phyloP scores from a whole-genome alignment of 2,329 filamentous ascomycete species.

The Colletotrichum spaethianum region DNA sequence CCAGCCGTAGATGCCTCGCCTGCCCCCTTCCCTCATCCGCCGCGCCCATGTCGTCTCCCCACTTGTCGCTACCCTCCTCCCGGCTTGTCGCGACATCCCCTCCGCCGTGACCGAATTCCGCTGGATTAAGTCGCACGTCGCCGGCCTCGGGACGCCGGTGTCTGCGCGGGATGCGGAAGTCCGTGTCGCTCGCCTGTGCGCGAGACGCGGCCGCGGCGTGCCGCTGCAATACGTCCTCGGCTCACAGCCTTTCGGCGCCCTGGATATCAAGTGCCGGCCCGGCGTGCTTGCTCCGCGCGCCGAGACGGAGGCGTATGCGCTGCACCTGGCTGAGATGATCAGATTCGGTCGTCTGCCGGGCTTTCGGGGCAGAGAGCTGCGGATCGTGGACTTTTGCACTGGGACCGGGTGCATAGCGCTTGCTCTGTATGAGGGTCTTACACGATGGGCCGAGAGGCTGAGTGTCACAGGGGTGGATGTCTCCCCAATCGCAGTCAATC shows the following conservation, averaged over 20 bases:
- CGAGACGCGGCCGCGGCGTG: constrained; percentile 70
- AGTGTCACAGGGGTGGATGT: constrained; percentile 81
- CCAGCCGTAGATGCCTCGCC: constrained; percentile 69
- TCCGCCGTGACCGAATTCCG: constrained; percentile 78
- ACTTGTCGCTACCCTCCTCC: constrained; percentile 73
- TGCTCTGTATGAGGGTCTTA: constrained; percentile 76
- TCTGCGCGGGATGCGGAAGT: neutral
- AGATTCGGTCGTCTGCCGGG: constrained; percentile 43
- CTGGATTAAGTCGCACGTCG: constrained; percentile 78
- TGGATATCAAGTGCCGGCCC: constrained; percentile 82
- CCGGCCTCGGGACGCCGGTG: constrained; percentile 44
- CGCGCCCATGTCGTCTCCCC: constrained; percentile 68
- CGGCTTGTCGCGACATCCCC: constrained; percentile 72
- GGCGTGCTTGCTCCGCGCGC: constrained; percentile 90
- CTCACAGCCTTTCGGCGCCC: constrained; percentile 86
- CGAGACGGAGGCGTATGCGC: constrained; percentile 80
- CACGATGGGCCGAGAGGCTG: constrained; percentile 56
- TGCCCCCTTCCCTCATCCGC: constrained; percentile 70
- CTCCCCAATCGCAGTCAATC: constrained; percentile 72
- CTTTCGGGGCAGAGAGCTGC: constrained; percentile 55
- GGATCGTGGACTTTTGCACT: constrained; percentile 88
- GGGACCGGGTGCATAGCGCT: constrained; percentile 93
- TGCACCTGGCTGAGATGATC: constrained; percentile 65
- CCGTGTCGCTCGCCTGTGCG: constrained; percentile 57
- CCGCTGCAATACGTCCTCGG: constrained; percentile 94